Percentiles rank a stretch among this genome's conserved stretches.
These are phyloP conservation scores for Leccinum barrowsii DNA, from an alignment of 768 basidiomycete genomes.

Conservation along the genomic window DNA sequence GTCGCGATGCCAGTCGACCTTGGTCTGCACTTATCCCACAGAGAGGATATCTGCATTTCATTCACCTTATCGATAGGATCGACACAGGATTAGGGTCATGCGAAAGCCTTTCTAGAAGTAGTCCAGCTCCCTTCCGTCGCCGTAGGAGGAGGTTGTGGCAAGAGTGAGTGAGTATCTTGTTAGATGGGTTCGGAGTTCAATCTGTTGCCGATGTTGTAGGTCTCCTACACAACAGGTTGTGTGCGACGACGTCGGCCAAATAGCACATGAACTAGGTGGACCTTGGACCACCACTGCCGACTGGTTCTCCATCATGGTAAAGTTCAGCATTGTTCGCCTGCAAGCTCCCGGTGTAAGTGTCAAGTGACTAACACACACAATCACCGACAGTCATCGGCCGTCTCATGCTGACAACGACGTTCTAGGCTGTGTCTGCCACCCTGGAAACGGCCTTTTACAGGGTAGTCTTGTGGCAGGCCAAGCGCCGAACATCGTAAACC, in stretches of 20 bases:
- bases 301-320: constrained; percentile 45
- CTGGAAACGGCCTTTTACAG: constrained; percentile 25
- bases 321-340: constrained; percentile 16
- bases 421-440: constrained; percentile 32
- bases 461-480: constrained; percentile 12
- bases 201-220: background rate
- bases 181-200: too few species aligned
- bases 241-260: constrained; percentile 35
- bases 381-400: background rate
- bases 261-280: constrained; percentile 33
- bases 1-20: constrained; percentile 34
- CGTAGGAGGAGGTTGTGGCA: constrained; percentile 40
- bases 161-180: constrained; percentile 31
- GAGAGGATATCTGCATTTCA: too few species aligned
- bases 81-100: constrained; percentile 28
- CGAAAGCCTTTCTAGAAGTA: constrained; percentile 35
- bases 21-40: constrained; percentile 27
- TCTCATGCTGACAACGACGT: background rate
- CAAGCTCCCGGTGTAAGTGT: constrained; percentile 25
- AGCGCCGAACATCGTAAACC: constrained; percentile 40
- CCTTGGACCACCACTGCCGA: constrained; percentile 36
- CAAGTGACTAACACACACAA: too few species aligned
- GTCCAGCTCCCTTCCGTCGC: constrained; percentile 27
- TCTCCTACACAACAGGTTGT: constrained; percentile 31
- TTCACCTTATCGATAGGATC: constrained; percentile 41